Evolutionary conservation across 129 eudicot genomes (phyloP).

Genomic region (Deinandra increscens): DNA sequence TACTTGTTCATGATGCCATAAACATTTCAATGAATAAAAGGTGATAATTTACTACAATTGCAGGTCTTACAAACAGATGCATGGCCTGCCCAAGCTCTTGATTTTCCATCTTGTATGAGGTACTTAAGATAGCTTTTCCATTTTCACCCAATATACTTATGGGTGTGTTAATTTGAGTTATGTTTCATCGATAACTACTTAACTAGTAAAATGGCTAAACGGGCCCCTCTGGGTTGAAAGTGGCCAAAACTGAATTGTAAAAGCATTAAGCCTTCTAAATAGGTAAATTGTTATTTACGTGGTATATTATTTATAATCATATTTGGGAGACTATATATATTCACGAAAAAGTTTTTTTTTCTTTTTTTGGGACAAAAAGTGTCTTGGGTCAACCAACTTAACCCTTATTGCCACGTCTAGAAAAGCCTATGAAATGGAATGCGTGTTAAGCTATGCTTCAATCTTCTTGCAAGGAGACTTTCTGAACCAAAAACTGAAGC

Average conservation of each 20-base stretch:
- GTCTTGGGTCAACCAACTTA: neutral
- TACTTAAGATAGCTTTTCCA: slow-evolving; percentile 20
- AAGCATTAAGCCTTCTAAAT: neutral
- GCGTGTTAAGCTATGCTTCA: slow-evolving; percentile 20
- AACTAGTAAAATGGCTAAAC: neutral
- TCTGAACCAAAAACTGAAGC: slow-evolving; percentile 38
- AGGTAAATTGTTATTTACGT: neutral
- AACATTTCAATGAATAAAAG: neutral
- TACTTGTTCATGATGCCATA: neutral
- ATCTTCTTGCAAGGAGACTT: slow-evolving; percentile 36
- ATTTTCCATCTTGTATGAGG: slow-evolving; percentile 63
- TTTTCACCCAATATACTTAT: neutral
- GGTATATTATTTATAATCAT: neutral
- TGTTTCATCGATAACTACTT: neutral
- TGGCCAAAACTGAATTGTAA: neutral
- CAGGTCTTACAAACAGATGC: slow-evolving; percentile 39
- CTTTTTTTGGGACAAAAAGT: neutral
- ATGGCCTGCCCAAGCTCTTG: slow-evolving; percentile 49
- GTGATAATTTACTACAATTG: slow-evolving; percentile 9
- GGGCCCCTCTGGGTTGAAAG: neutral
- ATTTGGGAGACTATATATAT: neutral
- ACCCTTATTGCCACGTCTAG: neutral
- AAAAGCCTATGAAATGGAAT: slow-evolving; percentile 1
- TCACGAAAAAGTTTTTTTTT: neutral
- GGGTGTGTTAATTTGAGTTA: neutral